These are phyloP conservation scores for Linum usitatissimum DNA, from an alignment of 345 rosid species.

Conservation along the genomic window DNA sequence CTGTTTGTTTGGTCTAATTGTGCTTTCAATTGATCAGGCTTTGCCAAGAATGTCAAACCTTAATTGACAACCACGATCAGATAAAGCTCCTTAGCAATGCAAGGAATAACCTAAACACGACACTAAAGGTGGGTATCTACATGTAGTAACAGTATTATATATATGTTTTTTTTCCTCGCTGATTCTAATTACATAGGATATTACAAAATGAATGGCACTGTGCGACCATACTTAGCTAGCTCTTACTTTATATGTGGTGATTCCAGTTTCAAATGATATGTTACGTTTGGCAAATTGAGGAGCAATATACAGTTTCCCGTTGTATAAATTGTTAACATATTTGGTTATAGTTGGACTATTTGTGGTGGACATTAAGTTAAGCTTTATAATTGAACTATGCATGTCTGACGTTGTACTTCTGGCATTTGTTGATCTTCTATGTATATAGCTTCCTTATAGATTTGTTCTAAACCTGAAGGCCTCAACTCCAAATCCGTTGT, in stretches of 20 bases:
- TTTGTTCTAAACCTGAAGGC: not conserved
- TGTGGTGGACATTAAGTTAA: not conserved
- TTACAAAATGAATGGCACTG: not conserved
- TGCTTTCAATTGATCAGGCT: slow-evolving; percentile 35
- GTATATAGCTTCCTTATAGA: not conserved
- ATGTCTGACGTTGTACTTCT: not conserved
- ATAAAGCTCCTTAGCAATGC: slow-evolving; percentile 95
- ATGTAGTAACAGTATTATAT: slow-evolving; percentile 1
- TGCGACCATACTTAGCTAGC: not conserved
- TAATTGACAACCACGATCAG: slow-evolving; percentile 97
- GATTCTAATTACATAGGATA: not conserved
- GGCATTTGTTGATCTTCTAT: not conserved
- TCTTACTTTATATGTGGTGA: not conserved
- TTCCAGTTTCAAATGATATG: not conserved
- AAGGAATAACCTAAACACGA: slow-evolving; percentile 80
- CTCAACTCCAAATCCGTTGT: not conserved
- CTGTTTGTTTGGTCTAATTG: slow-evolving; percentile 12
- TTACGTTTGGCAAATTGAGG: not conserved
- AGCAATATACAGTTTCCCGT: not conserved
- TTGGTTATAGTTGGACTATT: not conserved
- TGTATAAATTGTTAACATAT: too few relatives aligned
- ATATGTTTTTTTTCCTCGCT: not conserved
- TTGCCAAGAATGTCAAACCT: slow-evolving; percentile 90
- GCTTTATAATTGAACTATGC: not conserved
- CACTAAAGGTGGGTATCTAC: slow-evolving; percentile 53